Conservation (phyloP, 306 rosid genomes). For the Quercus glauca region DNA sequence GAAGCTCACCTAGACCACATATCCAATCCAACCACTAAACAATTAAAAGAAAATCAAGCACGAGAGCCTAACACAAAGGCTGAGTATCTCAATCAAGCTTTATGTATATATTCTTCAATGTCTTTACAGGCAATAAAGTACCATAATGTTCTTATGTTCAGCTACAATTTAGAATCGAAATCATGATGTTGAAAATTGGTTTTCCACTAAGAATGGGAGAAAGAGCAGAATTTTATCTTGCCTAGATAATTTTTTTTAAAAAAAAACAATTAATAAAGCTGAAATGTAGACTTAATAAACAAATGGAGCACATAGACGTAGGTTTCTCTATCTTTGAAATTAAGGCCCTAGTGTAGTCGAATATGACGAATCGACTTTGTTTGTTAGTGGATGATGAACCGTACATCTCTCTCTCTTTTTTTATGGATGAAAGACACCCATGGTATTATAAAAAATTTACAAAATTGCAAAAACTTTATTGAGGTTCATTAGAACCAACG, state of each 20-base stretch:
- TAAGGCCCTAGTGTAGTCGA: not conserved
- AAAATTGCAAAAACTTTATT: too few species aligned
- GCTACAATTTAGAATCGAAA: constrained; percentile 25
- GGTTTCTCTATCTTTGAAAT: not conserved
- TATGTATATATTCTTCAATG: constrained; percentile 16
- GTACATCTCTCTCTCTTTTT: not conserved
- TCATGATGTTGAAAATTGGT: constrained; percentile 10
- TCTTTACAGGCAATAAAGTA: constrained; percentile 48
- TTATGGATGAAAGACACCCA: too few species aligned
- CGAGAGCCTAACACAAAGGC: not conserved
- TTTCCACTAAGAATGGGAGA: not conserved
- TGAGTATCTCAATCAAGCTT: constrained; percentile 24
- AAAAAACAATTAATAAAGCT: not conserved
- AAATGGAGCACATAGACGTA: constrained; percentile 6
- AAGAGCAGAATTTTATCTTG: not conserved
- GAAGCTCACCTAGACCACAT: constrained; percentile 27
- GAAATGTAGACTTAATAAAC: constrained; percentile 1
- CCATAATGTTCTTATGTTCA: constrained; percentile 11
- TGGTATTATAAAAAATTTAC: too few species aligned
- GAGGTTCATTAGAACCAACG: too few species aligned
- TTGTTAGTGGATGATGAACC: not conserved
- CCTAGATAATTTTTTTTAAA: not conserved
- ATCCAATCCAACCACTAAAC: constrained; percentile 13
- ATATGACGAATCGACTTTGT: not conserved
- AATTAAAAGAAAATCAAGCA: not conserved